Base-by-base conservation (phyloP, 2,329 filamentous ascomycete species). In the Chaetoscypha palmicola region DNA sequence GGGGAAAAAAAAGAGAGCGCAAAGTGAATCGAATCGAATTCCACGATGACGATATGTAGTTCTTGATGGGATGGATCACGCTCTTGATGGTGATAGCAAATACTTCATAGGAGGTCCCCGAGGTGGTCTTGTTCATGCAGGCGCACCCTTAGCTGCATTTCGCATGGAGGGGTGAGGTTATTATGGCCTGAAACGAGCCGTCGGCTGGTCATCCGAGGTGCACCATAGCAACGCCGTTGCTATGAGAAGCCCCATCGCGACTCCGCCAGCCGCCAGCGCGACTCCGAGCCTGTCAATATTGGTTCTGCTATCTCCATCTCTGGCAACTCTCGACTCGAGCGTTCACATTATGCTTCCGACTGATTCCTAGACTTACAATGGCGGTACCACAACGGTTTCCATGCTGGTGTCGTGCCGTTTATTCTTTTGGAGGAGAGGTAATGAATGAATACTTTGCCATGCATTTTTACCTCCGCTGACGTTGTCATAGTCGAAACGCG, bases 391-490 rank as follows among this genome's bases (percentile, higher is more conserved):
- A 26, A 30, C 35, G 42, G 26, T 45, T 45, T 45, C 42, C 42
- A 14, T 45, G 42, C 26, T 44, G 34, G 41, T 38, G 41, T 38
- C 34, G 41, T 23, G 34, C 33, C 41, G 26, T 44, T 5, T 95
- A 94, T 65, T 94, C 88, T 14, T 95, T 87, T 86, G 87, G 88
- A 65, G 89, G 89, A 70, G 89, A 95, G 73, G 79, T 66, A 52
- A n/a, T n/a, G n/a, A 28, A 24, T 37, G 50, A 43, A 14, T 19
- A 11, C 37, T 38, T 19, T 32, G 38, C 28, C 17, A 14, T 40
- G 12, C 17, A 19, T 23, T 23, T 12, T 19, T 5, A 9, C 40
- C 46, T 19, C 32, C 51, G 43, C 47, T 56, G 34, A 52, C 43
- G 22, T 3, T 46, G 49, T 16, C 45, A 9, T 38, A 84, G 81